Evolutionary conservation across 306 rosid genomes (phyloP), one percentile per base, ranked within the genome.

Genomic region (Cucurbita argyrosperma): DNA sequence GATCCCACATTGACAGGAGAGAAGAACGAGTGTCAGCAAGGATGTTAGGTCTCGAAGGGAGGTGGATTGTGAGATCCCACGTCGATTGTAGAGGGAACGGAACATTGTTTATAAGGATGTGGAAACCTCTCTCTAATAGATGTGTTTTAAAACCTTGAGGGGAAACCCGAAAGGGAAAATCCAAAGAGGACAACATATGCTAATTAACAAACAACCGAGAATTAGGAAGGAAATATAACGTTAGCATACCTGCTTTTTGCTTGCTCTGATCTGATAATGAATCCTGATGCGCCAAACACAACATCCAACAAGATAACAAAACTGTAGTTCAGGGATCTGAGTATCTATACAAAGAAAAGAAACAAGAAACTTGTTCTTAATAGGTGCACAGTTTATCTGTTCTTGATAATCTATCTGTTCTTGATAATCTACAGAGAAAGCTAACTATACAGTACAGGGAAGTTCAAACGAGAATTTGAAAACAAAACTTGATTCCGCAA

Each of bases 281-380:
- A 90, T 80, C 89, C 83, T 21, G 90, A 81, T 74, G 87, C 68
- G 57, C 88, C 84, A 86, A 84, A 93, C 75, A 89, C 45, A 49
- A 88, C 65, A 78, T 89, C 88, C 85, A 86, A 68, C 70, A 87
- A 83, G 76, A 85, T 80, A 70, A 76, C 40, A 57, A 76, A 76
- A 77, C 81, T 82, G 77, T 86, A 90, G 56, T 86, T 80, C 26
- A 89, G 47, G 35, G 78, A 63, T 40, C 70, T 46, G 45, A 83
- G 76, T 76, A 84, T 84, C 98, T 93, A 79, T 74, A 40, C 70
- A 45, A 64, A 65, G 40, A 45, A 52, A 30, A 30, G 35, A 30
- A 30, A 30, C 35, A 30, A 30, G 35, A 30, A 73, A 62, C 53
- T 9, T 56, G 4, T 16, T 38, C 35, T 74, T 13, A 74, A 18